Evolutionary conservation across 345 rosid genomes (phyloP).

Genomic region (Populus simonii): DNA sequence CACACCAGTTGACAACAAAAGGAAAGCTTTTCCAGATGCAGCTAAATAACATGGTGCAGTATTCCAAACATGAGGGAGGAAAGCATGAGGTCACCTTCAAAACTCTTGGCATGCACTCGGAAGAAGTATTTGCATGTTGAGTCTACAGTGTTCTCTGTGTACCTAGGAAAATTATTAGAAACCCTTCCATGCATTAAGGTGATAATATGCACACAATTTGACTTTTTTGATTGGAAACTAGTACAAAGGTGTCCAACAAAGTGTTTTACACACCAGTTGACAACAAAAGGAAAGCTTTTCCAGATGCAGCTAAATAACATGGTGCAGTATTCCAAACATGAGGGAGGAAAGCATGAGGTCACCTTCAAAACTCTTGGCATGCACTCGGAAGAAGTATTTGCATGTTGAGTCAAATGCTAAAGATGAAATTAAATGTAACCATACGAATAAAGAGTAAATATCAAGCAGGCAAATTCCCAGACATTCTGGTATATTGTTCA

Average conservation of each 20-base stretch:
- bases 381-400: background rate
- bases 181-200: background rate
- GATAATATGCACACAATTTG: background rate
- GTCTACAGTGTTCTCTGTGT: slow-evolving; percentile 48
- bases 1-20: too few relatives aligned
- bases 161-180: slow-evolving; percentile 44
- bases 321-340: background rate
- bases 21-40: too few relatives aligned
- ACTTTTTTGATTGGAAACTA: background rate
- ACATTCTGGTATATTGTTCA: too few relatives aligned
- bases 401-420: background rate
- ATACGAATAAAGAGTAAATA: background rate
- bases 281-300: background rate
- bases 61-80: too few relatives aligned
- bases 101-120: too few relatives aligned
- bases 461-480: background rate
- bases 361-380: background rate
- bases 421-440: background rate
- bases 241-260: background rate
- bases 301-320: background rate
- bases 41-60: too few relatives aligned
- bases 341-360: background rate
- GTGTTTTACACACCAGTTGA: background rate
- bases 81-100: too few relatives aligned
- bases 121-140: too few relatives aligned